These are phyloP conservation scores for Globisporangium perplexum DNA, from an alignment of 352 stramenopile species.

Conservation along the genomic window DNA sequence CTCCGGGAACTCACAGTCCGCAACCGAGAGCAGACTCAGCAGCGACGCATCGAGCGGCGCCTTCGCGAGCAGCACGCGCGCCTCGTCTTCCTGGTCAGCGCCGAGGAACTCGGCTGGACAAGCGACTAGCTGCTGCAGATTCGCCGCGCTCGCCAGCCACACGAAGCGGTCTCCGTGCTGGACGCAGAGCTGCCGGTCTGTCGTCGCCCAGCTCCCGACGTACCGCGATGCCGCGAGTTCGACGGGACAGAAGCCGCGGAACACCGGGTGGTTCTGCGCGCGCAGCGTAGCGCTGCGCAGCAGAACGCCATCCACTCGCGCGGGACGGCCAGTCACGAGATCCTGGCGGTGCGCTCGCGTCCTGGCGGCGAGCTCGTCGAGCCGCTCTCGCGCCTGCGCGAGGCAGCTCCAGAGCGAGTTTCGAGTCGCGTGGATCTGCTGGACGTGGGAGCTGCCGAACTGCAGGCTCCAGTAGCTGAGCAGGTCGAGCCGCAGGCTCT, in stretches of 20 bases:
- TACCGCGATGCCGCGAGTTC: conserved; percentile 38
- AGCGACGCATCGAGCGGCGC: conserved; percentile 55
- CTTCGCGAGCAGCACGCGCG: conserved; percentile 23
- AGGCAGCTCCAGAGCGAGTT: conserved; percentile 42
- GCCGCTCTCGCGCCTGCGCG: conserved; percentile 15
- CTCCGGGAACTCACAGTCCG: conserved; percentile 65
- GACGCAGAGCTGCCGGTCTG: conserved; percentile 32
- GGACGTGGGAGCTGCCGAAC: conserved; percentile 46
- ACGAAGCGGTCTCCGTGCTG: conserved; percentile 30
- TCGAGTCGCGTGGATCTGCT: conserved; percentile 28
- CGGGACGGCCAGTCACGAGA: conserved; percentile 19
- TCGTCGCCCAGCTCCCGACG: conserved; percentile 14
- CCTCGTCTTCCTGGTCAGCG: conserved; percentile 23
- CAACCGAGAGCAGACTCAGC: conserved; percentile 49
- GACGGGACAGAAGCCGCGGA: conserved; percentile 55
- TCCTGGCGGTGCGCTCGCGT: conserved; percentile 19
- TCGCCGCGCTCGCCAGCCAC: conserved; percentile 36
- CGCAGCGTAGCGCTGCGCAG: conserved; percentile 18
- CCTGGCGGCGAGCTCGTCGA: conserved; percentile 20
- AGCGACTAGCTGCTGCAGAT: conserved; percentile 26
- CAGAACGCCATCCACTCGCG: conserved; percentile 24
- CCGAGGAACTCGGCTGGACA: conserved; percentile 29
- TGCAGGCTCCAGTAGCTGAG: conserved; percentile 32
- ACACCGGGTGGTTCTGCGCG: conserved; percentile 24
- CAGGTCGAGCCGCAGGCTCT: conserved; percentile 39